Conservation (phyloP, 345 rosid species). For the Rhodomyrtus tomentosa region DNA sequence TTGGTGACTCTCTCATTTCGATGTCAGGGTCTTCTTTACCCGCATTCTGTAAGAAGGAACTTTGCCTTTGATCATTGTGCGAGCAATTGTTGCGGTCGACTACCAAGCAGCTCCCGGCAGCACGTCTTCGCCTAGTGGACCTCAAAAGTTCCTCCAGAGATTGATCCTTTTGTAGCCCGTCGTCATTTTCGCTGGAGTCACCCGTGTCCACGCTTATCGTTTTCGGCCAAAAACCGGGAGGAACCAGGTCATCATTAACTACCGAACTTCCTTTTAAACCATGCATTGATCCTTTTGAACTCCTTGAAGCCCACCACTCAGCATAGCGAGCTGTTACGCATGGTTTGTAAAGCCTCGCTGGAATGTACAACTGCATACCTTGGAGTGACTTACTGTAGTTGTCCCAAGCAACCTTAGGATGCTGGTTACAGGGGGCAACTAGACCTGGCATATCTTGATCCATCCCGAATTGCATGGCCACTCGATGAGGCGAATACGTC, state of each 20-base stretch:
- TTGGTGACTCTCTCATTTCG: not conserved
- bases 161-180: too few relatives aligned
- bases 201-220: not conserved
- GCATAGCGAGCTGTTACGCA: slow-evolving; percentile 20
- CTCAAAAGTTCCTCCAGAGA: not conserved
- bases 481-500: slow-evolving; percentile 38
- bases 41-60: not conserved
- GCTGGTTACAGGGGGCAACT: not conserved
- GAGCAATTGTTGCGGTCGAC: not conserved
- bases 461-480: slow-evolving; percentile 51
- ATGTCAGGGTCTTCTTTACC: not conserved
- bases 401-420: slow-evolving; percentile 21
- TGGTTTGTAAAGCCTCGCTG: slow-evolving; percentile 18
- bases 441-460: slow-evolving; percentile 37
- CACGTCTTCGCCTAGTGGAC: not conserved
- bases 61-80: not conserved
- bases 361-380: slow-evolving; percentile 18
- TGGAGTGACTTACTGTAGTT: slow-evolving; percentile 18
- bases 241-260: not conserved
- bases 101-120: not conserved
- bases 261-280: not conserved
- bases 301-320: slow-evolving; percentile 31
- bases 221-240: not conserved
- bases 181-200: not conserved
- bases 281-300: not conserved